Evolutionary conservation across 2,329 filamentous ascomycete genomes (phyloP).

Genomic region (Keithomyces neogunnii): DNA sequence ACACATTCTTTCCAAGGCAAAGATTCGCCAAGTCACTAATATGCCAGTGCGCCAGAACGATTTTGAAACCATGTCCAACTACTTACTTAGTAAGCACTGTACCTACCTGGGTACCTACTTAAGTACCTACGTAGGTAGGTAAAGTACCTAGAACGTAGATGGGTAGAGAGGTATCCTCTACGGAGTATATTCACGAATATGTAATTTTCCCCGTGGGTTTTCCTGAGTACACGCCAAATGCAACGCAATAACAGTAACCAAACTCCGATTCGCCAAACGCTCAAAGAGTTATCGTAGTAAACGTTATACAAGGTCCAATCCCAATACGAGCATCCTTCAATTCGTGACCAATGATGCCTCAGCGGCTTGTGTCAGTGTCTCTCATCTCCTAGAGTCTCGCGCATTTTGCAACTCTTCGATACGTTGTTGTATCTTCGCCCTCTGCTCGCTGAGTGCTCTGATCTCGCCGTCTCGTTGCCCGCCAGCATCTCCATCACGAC

Average conservation of each 20-base stretch:
- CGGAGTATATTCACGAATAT: too few relatives aligned
- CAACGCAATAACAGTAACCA: background rate
- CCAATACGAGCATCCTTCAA: background rate
- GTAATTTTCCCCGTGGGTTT: too few relatives aligned
- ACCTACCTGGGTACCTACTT: too few relatives aligned
- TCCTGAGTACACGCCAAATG: background rate
- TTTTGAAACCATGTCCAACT: too few relatives aligned
- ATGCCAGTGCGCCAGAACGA: too few relatives aligned
- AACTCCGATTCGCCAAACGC: slow-evolving; percentile 2
- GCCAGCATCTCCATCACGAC: slow-evolving; percentile 13
- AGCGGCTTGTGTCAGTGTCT: background rate
- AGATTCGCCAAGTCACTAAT: too few relatives aligned
- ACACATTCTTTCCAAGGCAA: too few relatives aligned
- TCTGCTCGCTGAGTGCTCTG: slow-evolving; percentile 22
- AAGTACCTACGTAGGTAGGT: too few relatives aligned
- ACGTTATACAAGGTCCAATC: background rate
- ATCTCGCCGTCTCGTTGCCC: slow-evolving; percentile 21
- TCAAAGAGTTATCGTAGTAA: slow-evolving; percentile 4
- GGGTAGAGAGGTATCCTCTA: too few relatives aligned
- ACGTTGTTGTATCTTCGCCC: slow-evolving; percentile 25
- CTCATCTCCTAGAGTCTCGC: background rate
- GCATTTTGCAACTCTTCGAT: slow-evolving; percentile 23
- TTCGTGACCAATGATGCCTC: background rate
- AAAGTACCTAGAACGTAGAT: too few relatives aligned
- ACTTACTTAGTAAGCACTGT: too few relatives aligned